Percentiles rank a stretch among this genome's conserved stretches.
phyloP scores from a whole-genome alignment of 164 flowering plant genomes.

The Vitis cinerea region DNA sequence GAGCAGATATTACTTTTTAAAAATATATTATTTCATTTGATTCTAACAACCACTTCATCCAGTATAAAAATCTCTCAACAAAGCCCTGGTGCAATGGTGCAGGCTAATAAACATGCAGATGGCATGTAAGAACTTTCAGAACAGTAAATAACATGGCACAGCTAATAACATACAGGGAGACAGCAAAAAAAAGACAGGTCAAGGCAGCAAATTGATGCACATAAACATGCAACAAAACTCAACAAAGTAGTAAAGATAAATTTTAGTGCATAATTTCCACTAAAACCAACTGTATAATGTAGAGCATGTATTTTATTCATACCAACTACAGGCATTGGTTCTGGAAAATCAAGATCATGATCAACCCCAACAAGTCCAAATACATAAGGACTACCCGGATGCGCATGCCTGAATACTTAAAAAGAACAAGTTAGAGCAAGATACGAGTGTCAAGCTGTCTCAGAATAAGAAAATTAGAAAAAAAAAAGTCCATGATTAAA shows the following conservation, averaged over 20 bases:
- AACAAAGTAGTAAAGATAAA: neutral
- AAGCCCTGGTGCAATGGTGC: too few species aligned
- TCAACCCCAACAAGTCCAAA: slow-evolving; percentile 92
- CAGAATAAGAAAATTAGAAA: neutral
- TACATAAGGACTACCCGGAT: slow-evolving; percentile 99
- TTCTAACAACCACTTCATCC: too few species aligned
- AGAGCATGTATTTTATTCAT: slow-evolving; percentile 17
- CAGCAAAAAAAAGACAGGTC: too few species aligned
- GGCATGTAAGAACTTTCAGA: too few species aligned
- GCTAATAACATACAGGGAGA: too few species aligned
- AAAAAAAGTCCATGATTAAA: neutral
- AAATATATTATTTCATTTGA: too few species aligned
- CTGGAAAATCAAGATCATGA: slow-evolving; percentile 95
- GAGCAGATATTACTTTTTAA: too few species aligned
- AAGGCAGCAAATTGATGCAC: too few species aligned
- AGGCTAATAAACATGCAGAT: too few species aligned
- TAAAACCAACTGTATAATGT: neutral
- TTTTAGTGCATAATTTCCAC: neutral
- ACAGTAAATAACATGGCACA: too few species aligned
- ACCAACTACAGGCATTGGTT: slow-evolving; percentile 99
- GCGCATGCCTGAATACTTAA: slow-evolving; percentile 79
- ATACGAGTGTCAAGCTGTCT: neutral
- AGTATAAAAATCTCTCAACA: too few species aligned
- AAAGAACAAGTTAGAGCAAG: slow-evolving; percentile 21
- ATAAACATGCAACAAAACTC: neutral